Evolutionary conservation across 2,329 filamentous ascomycete genomes (phyloP).

Genomic region (Sclerotinia spermophila): DNA sequence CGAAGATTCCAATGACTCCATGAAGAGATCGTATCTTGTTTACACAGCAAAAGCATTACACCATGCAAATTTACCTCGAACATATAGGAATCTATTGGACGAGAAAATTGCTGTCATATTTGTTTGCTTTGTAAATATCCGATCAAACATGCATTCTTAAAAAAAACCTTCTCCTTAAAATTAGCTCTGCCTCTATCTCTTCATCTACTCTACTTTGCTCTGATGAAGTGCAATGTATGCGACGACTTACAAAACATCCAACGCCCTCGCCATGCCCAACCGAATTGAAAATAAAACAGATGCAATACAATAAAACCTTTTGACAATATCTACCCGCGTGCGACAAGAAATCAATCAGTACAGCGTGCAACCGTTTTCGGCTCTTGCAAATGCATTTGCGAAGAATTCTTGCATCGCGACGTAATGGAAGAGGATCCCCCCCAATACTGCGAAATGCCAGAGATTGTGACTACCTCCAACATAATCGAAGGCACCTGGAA

Average conservation of each 20-base stretch:
- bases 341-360: conserved; percentile 23
- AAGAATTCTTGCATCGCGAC: conserved; percentile 95
- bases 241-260: background rate
- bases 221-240: background rate
- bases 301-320: background rate
- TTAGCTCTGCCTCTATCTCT: background rate
- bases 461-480: conserved; percentile 94
- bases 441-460: conserved; percentile 92
- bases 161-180: background rate
- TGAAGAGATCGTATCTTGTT: no score
- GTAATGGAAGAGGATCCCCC: conserved; percentile 97
- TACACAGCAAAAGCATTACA: background rate
- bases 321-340: background rate
- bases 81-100: background rate
- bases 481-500: conserved; percentile 91
- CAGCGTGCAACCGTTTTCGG: conserved; percentile 39
- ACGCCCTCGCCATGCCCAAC: conserved; percentile 9
- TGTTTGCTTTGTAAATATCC: background rate
- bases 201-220: background rate
- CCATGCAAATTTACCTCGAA: background rate
- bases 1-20: background rate
- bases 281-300: background rate
- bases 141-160: background rate
- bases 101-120: background rate
- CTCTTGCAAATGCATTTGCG: conserved; percentile 67